These are phyloP conservation scores for Fusarium equiseti DNA, from an alignment of 2,329 filamentous ascomycete species.

Conservation along the genomic window DNA sequence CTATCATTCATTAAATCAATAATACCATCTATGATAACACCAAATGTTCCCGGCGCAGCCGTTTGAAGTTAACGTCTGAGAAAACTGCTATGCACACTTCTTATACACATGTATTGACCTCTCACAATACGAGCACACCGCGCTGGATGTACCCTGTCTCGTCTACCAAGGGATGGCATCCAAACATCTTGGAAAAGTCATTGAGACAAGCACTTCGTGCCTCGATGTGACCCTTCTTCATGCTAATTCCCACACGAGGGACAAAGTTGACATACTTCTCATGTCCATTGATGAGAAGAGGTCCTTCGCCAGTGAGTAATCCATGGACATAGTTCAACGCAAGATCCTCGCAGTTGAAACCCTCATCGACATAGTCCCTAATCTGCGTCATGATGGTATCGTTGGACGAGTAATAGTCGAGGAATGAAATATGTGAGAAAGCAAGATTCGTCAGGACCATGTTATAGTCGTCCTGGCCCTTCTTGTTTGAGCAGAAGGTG, in stretches of 20 bases:
- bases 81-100: background rate
- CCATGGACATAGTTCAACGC: slow-evolving; percentile 55
- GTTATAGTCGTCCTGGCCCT: slow-evolving; percentile 49
- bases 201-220: slow-evolving; percentile 54
- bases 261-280: slow-evolving; percentile 51
- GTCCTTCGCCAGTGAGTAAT: slow-evolving; percentile 51
- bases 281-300: slow-evolving; percentile 52
- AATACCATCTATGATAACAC: background rate
- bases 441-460: slow-evolving; percentile 55
- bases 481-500: slow-evolving; percentile 48
- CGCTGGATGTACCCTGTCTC: slow-evolving; percentile 52
- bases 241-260: slow-evolving; percentile 52
- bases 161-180: slow-evolving; percentile 53
- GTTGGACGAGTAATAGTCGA: slow-evolving; percentile 56
- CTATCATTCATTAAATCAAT: background rate
- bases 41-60: slow-evolving; percentile 3
- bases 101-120: background rate
- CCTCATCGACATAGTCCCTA: slow-evolving; percentile 53
- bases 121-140: slow-evolving; percentile 49
- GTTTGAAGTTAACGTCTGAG: background rate
- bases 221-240: slow-evolving; percentile 50
- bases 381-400: slow-evolving; percentile 49
- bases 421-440: slow-evolving; percentile 54
- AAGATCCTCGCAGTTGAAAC: slow-evolving; percentile 58
- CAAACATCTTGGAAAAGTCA: slow-evolving; percentile 51